Conservation (phyloP, 306 rosid species). For the Psophocarpus tetragonolobus region DNA sequence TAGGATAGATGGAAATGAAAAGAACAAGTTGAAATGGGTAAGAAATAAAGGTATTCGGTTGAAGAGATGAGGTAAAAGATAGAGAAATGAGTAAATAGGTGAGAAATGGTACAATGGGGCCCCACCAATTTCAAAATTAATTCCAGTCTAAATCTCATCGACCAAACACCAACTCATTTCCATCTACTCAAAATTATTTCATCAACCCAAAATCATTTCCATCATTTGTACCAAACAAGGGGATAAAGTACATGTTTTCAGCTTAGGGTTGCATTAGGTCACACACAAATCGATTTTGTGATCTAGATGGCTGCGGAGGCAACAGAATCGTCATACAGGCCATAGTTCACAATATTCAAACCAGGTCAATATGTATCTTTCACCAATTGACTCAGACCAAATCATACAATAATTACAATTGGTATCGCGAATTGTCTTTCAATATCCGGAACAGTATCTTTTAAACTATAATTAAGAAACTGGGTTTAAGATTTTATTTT, state of each 20-base stretch:
- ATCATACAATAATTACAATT: not conserved
- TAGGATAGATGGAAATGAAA: no score
- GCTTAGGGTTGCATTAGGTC: not conserved
- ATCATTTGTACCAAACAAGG: no score
- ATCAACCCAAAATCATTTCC: no score
- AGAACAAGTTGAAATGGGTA: no score
- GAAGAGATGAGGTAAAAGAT: no score
- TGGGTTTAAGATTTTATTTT: not conserved
- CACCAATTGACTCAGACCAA: not conserved
- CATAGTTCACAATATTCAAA: not conserved
- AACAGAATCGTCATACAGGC: not conserved
- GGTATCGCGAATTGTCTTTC: not conserved
- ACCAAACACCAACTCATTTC: no score
- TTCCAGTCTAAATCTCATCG: no score
- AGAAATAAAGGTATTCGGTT: no score
- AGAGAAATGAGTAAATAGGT: no score
- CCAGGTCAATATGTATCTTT: not conserved
- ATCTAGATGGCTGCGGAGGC: not conserved
- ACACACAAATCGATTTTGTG: not conserved
- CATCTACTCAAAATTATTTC: no score
- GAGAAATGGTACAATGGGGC: no score
- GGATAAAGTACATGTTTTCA: not conserved
- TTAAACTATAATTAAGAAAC: not conserved
- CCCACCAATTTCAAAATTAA: no score
- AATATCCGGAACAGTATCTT: not conserved